Conservation (phyloP, 768 basidiomycete genomes). For the Suillus americanus region DNA sequence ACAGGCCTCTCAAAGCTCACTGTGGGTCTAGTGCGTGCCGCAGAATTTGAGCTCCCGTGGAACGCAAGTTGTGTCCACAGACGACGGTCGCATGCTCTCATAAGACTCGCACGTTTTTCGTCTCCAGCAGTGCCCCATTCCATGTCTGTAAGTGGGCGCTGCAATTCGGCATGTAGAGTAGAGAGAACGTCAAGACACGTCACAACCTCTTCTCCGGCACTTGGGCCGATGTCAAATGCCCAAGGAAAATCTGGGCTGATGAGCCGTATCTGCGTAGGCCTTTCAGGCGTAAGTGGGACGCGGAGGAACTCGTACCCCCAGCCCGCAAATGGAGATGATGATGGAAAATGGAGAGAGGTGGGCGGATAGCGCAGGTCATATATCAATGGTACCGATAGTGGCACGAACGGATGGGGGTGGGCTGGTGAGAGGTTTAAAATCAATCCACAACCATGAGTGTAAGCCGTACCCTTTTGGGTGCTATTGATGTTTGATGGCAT, state of each 20-base stretch:
- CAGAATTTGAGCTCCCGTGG: neutral
- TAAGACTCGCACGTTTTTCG: neutral
- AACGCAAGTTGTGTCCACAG: neutral
- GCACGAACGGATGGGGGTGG: neutral
- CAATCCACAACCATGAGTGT: too few species aligned
- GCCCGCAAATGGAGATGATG: neutral
- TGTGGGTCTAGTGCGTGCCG: neutral
- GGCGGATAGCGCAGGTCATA: slow-evolving; percentile 10
- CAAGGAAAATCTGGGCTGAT: slow-evolving; percentile 11
- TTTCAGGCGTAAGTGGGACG: neutral
- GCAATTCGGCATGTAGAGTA: slow-evolving; percentile 2
- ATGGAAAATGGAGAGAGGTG: neutral
- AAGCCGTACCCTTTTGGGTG: neutral
- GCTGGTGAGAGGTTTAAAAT: neutral
- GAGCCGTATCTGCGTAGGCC: slow-evolving; percentile 3
- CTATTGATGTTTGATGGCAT: neutral
- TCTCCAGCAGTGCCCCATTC: slow-evolving; percentile 9
- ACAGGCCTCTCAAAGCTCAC: neutral
- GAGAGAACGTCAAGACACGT: slow-evolving; percentile 8
- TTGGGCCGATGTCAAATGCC: slow-evolving; percentile 5
- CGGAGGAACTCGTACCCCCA: neutral
- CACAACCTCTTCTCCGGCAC: neutral
- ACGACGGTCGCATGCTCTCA: slow-evolving; percentile 2
- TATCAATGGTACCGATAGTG: neutral
- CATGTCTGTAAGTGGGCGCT: slow-evolving; percentile 1